Base-by-base conservation (phyloP, 2,329 filamentous ascomycete genomes). In the Cercospora sp. region DNA sequence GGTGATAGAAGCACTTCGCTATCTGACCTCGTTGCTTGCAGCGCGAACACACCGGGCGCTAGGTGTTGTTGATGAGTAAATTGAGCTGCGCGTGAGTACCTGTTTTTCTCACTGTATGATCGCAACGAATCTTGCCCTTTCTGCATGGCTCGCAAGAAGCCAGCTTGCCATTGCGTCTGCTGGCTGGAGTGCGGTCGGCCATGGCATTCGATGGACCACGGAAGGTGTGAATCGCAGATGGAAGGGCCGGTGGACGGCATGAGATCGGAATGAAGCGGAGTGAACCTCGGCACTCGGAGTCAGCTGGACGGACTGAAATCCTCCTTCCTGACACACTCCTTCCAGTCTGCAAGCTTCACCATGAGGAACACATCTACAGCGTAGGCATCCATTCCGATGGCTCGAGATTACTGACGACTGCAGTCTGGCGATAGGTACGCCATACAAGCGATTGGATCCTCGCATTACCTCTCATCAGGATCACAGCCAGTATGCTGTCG, bases 121-220 rank as follows among this genome's bases (percentile, higher is more conserved):
- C 70, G 45, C 66, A 70, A 18, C 71, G 64, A 12, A 73, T 67
- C 61, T 73, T 73, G 53, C 58, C 66, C 31, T 61, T 64, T 16
- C 71, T 60, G 45, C 71, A 73, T 23, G 71, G 69, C 62, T 73
- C 45, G 23, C 45, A 48, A 23, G 45, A 48, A 23, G 45, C 45
- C 13, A 55, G 36, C 48, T 69, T 73, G 30, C 71, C 71, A 55
- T 73, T 73, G 1, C 68, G 68, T 30, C 71, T 63, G 20, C 65
- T 70, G 13, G 33, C 30, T 16, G 67, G 53, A 26, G 42, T 26
- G n/a, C 33, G 33, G 40, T 63, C 60, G 10, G n/a, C 40, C 60
- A 63, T 63, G 42, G 5, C 16, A 30, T 23, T 6, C 4, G 5
- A 3, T 16, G 28, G 20, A 57, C 18, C 16, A 10, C 2, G 23